These are phyloP conservation scores for Lasiosphaeria ovina DNA, from an alignment of 495 filamentous ascomycete species.

Conservation along the genomic window DNA sequence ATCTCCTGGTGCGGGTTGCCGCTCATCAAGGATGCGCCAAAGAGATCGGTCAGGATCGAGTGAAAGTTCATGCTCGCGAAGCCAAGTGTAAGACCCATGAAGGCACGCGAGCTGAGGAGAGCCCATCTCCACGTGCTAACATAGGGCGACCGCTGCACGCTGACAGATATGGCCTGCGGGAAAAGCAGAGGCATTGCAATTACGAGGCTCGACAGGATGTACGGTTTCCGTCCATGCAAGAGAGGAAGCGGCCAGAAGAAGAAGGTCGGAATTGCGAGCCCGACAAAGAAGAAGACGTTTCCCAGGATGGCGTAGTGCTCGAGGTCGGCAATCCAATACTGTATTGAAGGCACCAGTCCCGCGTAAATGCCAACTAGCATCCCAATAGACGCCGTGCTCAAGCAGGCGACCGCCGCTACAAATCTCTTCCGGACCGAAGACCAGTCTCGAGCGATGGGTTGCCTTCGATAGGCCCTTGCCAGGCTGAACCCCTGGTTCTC, in stretches of 20 bases:
- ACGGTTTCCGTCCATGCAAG: conserved; percentile 75
- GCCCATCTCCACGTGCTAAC: conserved; percentile 55
- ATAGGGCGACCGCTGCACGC: conserved; percentile 52
- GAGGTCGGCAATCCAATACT: conserved; percentile 66
- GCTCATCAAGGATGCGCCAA: conserved; percentile 69
- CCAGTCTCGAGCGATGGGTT: conserved; percentile 65
- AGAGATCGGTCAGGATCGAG: conserved; percentile 67
- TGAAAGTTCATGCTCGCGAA: conserved; percentile 76
- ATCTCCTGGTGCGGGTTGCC: conserved; percentile 68
- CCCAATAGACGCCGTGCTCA: conserved; percentile 66
- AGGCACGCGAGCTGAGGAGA: conserved; percentile 58
- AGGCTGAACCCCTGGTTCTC: conserved; percentile 52
- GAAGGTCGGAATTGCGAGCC: conserved; percentile 64
- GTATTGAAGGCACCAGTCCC: conserved; percentile 71
- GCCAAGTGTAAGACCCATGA: conserved; percentile 66
- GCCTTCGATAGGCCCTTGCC: conserved; percentile 48
- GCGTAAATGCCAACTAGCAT: conserved; percentile 71
- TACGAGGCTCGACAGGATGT: conserved; percentile 61
- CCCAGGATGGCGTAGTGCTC: conserved; percentile 65
- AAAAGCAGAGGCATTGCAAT: conserved; percentile 71
- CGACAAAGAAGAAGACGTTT: conserved; percentile 68
- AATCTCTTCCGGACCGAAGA: conserved; percentile 61
- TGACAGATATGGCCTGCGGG: conserved; percentile 66
- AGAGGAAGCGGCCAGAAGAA: conserved; percentile 72
- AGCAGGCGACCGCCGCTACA: conserved; percentile 64